A percentile compares a stretch with the other conserved stretches of the same genome.
phyloP scores from a whole-genome alignment of 192 early-diverging fungal species.

The Pilaira anomala region DNA sequence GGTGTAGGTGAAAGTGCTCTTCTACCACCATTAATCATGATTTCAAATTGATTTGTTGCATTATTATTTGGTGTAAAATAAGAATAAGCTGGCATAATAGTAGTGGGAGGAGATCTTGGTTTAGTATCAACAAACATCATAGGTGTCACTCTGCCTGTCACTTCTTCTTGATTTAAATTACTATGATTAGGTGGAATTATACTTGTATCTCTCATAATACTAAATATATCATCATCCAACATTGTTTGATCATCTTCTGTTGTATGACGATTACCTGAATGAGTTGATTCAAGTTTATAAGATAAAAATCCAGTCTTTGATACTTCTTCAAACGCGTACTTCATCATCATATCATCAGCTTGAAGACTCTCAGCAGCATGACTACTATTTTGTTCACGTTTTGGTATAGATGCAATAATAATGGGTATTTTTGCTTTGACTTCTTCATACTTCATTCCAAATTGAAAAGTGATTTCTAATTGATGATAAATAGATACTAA shows the following conservation, averaged over 20 bases:
- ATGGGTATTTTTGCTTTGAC: conserved; percentile 32
- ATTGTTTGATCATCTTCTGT: neutral
- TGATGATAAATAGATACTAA: conserved; percentile 32
- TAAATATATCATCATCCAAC: neutral
- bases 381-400: neutral
- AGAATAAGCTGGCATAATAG: neutral
- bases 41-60: too few relatives aligned
- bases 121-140: conserved; percentile 1
- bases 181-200: neutral
- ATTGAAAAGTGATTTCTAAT: conserved; percentile 26
- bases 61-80: too few relatives aligned
- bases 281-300: neutral
- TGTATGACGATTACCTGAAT: neutral
- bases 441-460: conserved; percentile 28
- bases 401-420: conserved; percentile 24
- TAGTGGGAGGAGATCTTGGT: neutral
- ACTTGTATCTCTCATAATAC: neutral
- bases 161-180: neutral
- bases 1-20: neutral
- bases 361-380: too few relatives aligned
- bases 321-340: conserved; percentile 13
- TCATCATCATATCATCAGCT: neutral
- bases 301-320: neutral
- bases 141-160: neutral
- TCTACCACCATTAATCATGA: neutral